Evolutionary conservation across 1,284 basidiomycete genomes (phyloP).

Genomic region (Afroboletus lepidellus): DNA sequence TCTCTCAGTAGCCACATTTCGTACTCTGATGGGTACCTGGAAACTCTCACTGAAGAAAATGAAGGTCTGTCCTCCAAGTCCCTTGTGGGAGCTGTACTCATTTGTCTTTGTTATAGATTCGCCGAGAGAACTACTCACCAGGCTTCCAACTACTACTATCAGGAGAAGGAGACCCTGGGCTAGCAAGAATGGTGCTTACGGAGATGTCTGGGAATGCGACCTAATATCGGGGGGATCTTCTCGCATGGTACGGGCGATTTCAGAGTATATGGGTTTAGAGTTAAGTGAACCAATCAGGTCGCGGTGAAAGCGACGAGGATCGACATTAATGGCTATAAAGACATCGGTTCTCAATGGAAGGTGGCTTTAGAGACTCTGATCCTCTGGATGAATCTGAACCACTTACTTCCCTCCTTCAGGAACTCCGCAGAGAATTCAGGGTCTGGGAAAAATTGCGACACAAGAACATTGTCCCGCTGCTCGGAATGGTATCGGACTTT

Average conservation of each 20-base stretch:
- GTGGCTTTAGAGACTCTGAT: constrained; percentile 3
- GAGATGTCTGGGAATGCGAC: constrained; percentile 31
- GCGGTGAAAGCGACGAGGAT: constrained; percentile 25
- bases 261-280: neutral
- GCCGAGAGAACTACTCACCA: constrained; percentile 12
- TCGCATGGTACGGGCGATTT: constrained; percentile 8
- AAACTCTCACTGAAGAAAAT: constrained; percentile 7
- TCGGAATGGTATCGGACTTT: constrained; percentile 25
- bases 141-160: constrained; percentile 3
- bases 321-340: neutral
- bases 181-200: constrained; percentile 15
- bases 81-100: neutral
- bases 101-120: constrained; percentile 8
- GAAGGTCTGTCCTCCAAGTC: no score
- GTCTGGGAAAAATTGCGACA: constrained; percentile 26
- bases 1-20: constrained; percentile 15
- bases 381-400: neutral
- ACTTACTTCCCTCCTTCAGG: constrained; percentile 15
- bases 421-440: constrained; percentile 27
- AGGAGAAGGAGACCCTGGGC: constrained; percentile 16
- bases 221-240: constrained; percentile 7
- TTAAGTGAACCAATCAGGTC: constrained; percentile 13
- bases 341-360: constrained; percentile 11
- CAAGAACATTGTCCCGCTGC: constrained; percentile 28
- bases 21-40: constrained; percentile 11